Evolutionary conservation across 225 moss, liverwort and hornwort species (phyloP), one percentile per base, ranked within the genome.

Genomic region (Bryoerythrophyllum caledonicum): DNA sequence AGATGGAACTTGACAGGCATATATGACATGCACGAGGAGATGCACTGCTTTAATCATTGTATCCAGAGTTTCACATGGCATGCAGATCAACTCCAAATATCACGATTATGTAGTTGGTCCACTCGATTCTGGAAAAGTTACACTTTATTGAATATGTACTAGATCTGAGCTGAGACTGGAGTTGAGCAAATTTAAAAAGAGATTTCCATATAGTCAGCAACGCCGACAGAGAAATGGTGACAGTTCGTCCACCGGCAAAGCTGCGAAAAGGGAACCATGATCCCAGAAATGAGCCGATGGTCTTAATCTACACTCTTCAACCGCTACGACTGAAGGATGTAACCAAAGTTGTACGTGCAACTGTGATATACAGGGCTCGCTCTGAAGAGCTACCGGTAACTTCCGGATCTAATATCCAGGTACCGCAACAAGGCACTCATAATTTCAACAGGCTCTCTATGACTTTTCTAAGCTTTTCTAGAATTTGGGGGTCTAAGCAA

Each of bases 141-240:
- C 59, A 63, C 73, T 77, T 82, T 82, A 82, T 82, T 77, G 68
- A n/a, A 72, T 76, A 82, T 69, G 73, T 82, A 82, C 48, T 61
- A 38, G 9, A 62, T 73, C 61, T 48, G 61, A 74, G 44, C 60
- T 32, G 24, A 65, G 62, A 68, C 30, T 53, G 76, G 25, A 58
- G 60, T 30, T 68, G 26, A 15, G 35, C 55, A 58, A 38, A 38
- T 38, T 35, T 37, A 20, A 76, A 35, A 58, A 64, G 53, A 72
- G 27, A 49, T 58, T 57, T 34, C 19, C n/a, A n/a, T n/a, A n/a
- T n/a, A n/a, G n/a, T n/a, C 49, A 49, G 43, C 32, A 67, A 14
- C 55, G 56, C 68, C 62, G 34, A 34, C 34, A 14, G 27, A 64
- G 63, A 64, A 64, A 37, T 51, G 49, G 80, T 71, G 64, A 49